phyloP scores from a whole-genome alignment of 2,329 filamentous ascomycete species.

The Fusarium newnesense region DNA sequence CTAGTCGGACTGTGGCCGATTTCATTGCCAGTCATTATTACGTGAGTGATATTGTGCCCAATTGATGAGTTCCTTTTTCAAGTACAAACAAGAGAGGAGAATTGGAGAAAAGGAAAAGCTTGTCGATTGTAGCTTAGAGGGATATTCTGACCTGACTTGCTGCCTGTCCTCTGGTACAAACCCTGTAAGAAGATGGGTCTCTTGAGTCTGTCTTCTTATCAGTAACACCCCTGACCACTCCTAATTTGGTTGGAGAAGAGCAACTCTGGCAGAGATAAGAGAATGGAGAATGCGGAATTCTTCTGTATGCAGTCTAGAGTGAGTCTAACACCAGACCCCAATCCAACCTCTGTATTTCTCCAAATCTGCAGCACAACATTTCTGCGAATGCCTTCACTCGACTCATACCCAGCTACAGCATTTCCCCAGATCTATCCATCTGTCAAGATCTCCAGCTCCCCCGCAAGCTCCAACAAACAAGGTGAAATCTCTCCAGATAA shows the following conservation, averaged over 20 bases:
- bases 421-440: neutral
- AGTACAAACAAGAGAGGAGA: neutral
- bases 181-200: constrained; percentile 1
- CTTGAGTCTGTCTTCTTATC: constrained; percentile 16
- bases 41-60: neutral
- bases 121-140: neutral
- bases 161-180: neutral
- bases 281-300: neutral
- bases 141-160: neutral
- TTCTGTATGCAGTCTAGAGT: constrained; percentile 6
- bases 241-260: constrained; percentile 30
- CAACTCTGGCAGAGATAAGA: constrained; percentile 24
- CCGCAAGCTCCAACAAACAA: constrained; percentile 39
- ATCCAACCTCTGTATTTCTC: constrained; percentile 19
- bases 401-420: neutral
- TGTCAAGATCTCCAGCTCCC: constrained; percentile 11
- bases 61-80: neutral
- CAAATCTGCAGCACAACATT: constrained; percentile 19
- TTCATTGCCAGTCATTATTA: constrained; percentile 13
- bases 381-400: constrained; percentile 20
- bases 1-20: constrained; percentile 27
- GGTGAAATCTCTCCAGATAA: constrained; percentile 24
- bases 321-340: constrained; percentile 14
- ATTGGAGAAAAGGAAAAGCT: neutral
- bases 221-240: constrained; percentile 21